These are phyloP conservation scores for Fraxinus sp. DNA, from an alignment of 305 asterid genomes.

Conservation along the genomic window DNA sequence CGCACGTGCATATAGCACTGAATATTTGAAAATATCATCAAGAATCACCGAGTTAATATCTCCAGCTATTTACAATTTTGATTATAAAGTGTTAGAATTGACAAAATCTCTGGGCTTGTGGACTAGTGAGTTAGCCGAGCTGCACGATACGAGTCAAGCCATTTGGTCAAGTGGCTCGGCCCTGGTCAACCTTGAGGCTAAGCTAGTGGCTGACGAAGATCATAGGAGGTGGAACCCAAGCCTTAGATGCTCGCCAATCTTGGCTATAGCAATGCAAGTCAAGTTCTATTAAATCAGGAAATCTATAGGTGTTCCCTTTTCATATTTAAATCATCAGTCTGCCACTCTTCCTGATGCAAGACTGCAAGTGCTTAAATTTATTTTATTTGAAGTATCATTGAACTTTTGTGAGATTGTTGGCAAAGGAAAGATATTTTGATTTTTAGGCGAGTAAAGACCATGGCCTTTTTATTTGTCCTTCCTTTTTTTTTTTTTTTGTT, in stretches of 20 bases:
- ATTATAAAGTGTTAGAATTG: neutral
- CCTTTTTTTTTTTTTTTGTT: neutral
- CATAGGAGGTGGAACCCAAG: slow-evolving; percentile 8
- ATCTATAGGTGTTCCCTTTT: neutral
- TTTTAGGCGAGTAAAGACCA: neutral
- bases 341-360: neutral
- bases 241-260: slow-evolving; percentile 22
- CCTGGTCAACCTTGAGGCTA: neutral
- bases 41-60: neutral
- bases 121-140: slow-evolving; percentile 43
- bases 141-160: neutral
- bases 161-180: slow-evolving; percentile 26
- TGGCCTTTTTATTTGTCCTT: neutral
- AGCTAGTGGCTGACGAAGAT: slow-evolving; percentile 3
- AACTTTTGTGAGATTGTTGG: neutral
- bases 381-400: neutral
- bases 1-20: neutral
- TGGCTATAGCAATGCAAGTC: slow-evolving; percentile 23
- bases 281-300: neutral
- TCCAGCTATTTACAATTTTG: neutral
- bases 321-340: neutral
- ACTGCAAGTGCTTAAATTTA: neutral
- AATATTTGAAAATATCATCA: neutral
- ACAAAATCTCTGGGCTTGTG: slow-evolving; percentile 43
- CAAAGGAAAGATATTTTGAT: neutral